Percentiles rank a stretch among this genome's conserved stretches.
Evolutionary conservation across 2,329 filamentous ascomycete genomes (phyloP).

Genomic region (Sporothrix brasiliensis): DNA sequence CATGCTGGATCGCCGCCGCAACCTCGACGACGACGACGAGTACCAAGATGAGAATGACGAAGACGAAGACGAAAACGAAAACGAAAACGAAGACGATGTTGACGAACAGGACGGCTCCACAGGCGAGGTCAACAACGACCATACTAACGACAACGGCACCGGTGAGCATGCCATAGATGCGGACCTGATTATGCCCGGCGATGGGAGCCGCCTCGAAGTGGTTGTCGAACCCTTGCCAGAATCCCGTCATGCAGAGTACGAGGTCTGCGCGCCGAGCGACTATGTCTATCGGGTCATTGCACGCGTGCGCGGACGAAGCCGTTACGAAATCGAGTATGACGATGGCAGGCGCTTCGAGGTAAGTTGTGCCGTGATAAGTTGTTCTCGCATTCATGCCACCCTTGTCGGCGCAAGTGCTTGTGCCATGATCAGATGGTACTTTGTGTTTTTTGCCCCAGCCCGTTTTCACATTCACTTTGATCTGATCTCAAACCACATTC

Average conservation of each 20-base stretch:
- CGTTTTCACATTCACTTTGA: neutral
- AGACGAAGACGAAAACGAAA: neutral
- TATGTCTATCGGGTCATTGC: conserved; percentile 33
- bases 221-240: conserved; percentile 31
- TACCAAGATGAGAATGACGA: conserved; percentile 1
- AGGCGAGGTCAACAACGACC: neutral
- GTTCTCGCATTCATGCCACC: no score
- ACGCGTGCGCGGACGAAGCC: conserved; percentile 28
- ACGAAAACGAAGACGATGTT: neutral
- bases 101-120: neutral
- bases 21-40: conserved; percentile 15
- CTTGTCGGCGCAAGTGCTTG: neutral
- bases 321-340: conserved; percentile 36
- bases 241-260: conserved; percentile 31
- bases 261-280: conserved; percentile 29
- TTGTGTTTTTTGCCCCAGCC: no score
- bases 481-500: neutral
- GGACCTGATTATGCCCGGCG: conserved; percentile 17
- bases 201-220: conserved; percentile 30
- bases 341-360: conserved; percentile 35
- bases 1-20: neutral
- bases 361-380: conserved; percentile 13
- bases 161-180: conserved; percentile 5
- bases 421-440: neutral
- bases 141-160: neutral